Evolutionary conservation across 805 yeast genomes (phyloP).

Genomic region (Millerozyma acaciae): DNA sequence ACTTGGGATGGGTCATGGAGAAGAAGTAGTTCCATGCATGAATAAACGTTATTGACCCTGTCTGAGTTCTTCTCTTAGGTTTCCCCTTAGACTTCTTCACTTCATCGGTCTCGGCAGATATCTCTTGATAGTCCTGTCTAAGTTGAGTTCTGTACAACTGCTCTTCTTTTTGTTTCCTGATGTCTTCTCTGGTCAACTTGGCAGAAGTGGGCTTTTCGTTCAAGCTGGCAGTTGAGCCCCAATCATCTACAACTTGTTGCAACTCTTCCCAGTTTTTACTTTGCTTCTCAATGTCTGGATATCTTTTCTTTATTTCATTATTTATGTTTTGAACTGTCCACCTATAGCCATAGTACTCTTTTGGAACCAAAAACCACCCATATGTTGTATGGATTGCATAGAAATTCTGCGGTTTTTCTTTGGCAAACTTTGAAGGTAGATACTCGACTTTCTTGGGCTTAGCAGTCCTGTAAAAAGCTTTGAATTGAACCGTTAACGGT

Average conservation of each 20-base stretch:
- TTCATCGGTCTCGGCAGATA: background rate
- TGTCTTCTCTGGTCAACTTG: slow-evolving; percentile 7
- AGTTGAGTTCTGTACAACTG: slow-evolving; percentile 20
- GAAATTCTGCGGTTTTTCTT: slow-evolving; percentile 8
- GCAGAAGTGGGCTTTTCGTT: slow-evolving; percentile 5
- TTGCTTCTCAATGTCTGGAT: slow-evolving; percentile 9
- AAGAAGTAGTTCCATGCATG: slow-evolving; percentile 37
- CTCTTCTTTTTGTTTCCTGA: slow-evolving; percentile 12
- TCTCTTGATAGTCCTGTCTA: slow-evolving; percentile 14
- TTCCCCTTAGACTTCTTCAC: slow-evolving; percentile 1
- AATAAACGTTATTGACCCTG: slow-evolving; percentile 19
- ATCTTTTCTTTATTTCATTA: slow-evolving; percentile 8
- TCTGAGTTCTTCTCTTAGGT: slow-evolving; percentile 8
- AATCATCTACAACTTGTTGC: slow-evolving; percentile 12
- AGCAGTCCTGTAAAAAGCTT: slow-evolving; percentile 2
- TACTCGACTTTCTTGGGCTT: background rate
- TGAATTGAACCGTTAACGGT: background rate
- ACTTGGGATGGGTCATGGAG: slow-evolving; percentile 14
- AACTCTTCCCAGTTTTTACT: slow-evolving; percentile 6
- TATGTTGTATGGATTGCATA: slow-evolving; percentile 14
- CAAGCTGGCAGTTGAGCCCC: slow-evolving; percentile 9
- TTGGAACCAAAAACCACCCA: slow-evolving; percentile 20
- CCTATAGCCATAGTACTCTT: slow-evolving; percentile 12
- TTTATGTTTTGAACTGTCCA: slow-evolving; percentile 16
- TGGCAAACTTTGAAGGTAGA: slow-evolving; percentile 2